These are phyloP conservation scores for Helichrysum umbraculigerum DNA, from an alignment of 129 eudicot genomes.

Conservation along the genomic window DNA sequence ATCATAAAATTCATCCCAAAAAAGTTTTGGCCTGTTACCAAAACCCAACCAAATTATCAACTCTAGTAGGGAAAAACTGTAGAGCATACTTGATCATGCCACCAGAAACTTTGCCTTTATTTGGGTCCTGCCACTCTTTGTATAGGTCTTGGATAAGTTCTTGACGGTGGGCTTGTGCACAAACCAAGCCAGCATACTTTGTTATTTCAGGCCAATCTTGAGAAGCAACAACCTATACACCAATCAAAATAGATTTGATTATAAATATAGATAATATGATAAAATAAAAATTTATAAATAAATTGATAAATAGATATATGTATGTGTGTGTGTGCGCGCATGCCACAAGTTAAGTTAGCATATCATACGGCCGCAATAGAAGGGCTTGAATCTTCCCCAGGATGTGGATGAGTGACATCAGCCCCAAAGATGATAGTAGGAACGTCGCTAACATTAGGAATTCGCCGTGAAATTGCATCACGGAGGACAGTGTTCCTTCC, in stretches of 20 bases:
- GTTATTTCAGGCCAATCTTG: conserved; percentile 99
- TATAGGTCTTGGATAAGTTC: conserved; percentile 87
- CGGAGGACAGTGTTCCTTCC: conserved; percentile 86
- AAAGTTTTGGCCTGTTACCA: background rate
- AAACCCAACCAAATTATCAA: background rate
- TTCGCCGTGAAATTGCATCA: conserved; percentile 83
- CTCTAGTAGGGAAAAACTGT: background rate
- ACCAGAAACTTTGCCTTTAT: conserved; percentile 80
- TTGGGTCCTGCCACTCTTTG: conserved; percentile 92
- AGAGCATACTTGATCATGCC: conserved; percentile 81
- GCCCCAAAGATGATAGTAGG: conserved; percentile 97
- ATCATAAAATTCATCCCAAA: background rate
- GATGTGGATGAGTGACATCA: conserved; percentile 90
- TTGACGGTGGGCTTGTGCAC: conserved; percentile 95
- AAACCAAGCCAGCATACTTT: conserved; percentile 89
- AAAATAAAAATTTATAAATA: too few relatives aligned
- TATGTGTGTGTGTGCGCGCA: background rate
- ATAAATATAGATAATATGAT: too few relatives aligned
- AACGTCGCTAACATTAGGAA: conserved; percentile 84
- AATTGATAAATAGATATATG: background rate
- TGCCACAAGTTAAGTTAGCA: background rate
- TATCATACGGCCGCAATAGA: conserved; percentile 85
- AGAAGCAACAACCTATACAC: conserved; percentile 81
- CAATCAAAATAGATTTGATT: background rate
- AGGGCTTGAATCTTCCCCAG: conserved; percentile 91